These are phyloP conservation scores for Claviceps sp. DNA, from an alignment of 2,329 filamentous ascomycete species.

Conservation along the genomic window DNA sequence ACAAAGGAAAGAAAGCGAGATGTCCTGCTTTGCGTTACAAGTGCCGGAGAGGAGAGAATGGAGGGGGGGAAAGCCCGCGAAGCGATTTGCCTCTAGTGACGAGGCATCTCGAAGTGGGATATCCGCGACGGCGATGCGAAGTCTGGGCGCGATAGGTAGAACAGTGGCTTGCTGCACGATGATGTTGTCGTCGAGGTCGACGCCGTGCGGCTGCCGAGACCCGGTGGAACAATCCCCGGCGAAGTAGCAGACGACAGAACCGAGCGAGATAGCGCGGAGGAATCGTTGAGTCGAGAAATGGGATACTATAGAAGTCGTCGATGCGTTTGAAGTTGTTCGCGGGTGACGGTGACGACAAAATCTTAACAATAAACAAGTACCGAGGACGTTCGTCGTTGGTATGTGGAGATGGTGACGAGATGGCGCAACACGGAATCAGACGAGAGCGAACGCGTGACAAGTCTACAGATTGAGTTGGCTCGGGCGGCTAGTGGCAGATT, in stretches of 20 bases:
- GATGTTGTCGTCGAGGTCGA: background rate
- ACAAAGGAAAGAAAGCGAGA: background rate
- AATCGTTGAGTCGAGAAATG: background rate
- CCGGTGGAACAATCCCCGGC: background rate
- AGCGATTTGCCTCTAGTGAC: background rate
- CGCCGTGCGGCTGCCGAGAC: background rate
- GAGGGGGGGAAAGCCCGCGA: background rate
- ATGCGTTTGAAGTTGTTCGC: background rate
- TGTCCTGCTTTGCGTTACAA: background rate
- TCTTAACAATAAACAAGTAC: background rate
- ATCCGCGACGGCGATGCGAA: background rate
- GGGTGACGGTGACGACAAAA: background rate
- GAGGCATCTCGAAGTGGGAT: slow-evolving; percentile 1
- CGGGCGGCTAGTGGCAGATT: background rate
- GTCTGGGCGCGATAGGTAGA: background rate
- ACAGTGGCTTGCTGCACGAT: background rate
- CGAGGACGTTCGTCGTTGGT: background rate
- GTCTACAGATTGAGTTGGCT: background rate
- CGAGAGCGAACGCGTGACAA: background rate
- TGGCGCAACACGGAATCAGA: too few relatives aligned
- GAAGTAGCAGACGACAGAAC: background rate
- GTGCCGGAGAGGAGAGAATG: background rate
- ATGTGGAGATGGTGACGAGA: background rate
- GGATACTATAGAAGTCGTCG: background rate
- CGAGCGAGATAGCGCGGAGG: background rate